Base-by-base conservation (phyloP, 192 early-diverging fungal genomes). In the Dimargaris cristalligena region DNA sequence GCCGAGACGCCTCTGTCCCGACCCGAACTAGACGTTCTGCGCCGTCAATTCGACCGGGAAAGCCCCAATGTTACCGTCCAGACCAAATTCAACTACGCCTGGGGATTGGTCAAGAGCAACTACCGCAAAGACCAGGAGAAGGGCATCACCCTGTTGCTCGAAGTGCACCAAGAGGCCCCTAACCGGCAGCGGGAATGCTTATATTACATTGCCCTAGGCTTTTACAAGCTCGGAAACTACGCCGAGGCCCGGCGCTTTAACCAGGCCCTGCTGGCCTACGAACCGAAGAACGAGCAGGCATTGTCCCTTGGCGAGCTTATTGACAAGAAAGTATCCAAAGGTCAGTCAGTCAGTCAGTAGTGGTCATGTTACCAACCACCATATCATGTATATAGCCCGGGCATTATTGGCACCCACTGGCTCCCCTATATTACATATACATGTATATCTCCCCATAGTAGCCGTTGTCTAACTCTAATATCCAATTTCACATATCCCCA, bases 71-170 rank as follows among this genome's bases (percentile, higher is more conserved):
- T 76, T 28, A 75, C 84, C 66, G 73, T 83, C 26, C 94, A 97
- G 72, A 91, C 88, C 52, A 92, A 92, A 67, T 97, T 97, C 77
- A 94, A 97, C 77, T 92, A 88, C 64, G 90, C 94, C 0, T 97
- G 92, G 90, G 90, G 86, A 0, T 78, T 94, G 35, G 81, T 90
- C 64, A 82, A 80, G 68, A 82, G 81, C 64, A 75, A 66, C 59
- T 68, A 64, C 34, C 77, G 75, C 60, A 69, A 69, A 9, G 81
- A 92, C 52, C 85, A 90, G 59, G 75, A 84, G 46, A 63, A 76
- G 26, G 94, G 91, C 20, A 79, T 97, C 34, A 57, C 70, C n/a
- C 72, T 94, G 22, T 63, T 65, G 66, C 65, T 75, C 85, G 92
- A 96, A 58, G 93, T 98, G 46, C 90, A 91, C 67, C 71, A 77